phyloP scores from a whole-genome alignment of 1,139 yeast species.

The Magnusiomyces paraingens region DNA sequence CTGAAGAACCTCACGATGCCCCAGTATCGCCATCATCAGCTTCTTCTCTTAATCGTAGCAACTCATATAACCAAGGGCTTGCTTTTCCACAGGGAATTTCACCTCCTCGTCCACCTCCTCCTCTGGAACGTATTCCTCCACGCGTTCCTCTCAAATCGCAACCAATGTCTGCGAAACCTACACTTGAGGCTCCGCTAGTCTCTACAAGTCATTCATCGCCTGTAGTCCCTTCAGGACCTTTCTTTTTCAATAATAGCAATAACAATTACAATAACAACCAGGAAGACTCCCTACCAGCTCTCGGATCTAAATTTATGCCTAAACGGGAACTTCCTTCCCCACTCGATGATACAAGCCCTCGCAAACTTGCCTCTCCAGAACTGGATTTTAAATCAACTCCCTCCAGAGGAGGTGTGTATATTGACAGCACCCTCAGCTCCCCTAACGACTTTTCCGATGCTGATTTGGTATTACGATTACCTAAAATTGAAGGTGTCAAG shows the following conservation, averaged over 20 bases:
- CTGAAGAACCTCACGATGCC: conserved; percentile 9
- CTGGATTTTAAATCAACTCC: conserved; percentile 7
- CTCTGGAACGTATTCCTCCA: conserved; percentile 1
- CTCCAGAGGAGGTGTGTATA: conserved; percentile 15
- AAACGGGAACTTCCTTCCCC: too few relatives aligned
- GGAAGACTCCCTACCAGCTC: too few relatives aligned
- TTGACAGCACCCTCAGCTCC: conserved; percentile 6
- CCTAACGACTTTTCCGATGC: conserved; percentile 3
- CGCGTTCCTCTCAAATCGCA: conserved; percentile 10
- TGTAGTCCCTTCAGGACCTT: too few relatives aligned
- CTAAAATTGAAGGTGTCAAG: conserved; percentile 11
- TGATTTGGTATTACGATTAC: conserved; percentile 7
- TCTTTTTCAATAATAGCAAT: too few relatives aligned
- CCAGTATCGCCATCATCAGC: conserved; percentile 6
- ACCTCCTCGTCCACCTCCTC: conserved; percentile 9
- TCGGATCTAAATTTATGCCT: too few relatives aligned
- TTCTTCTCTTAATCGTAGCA: conserved; percentile 4
- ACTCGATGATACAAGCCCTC: too few relatives aligned
- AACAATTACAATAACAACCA: too few relatives aligned
- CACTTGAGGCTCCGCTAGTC: conserved; percentile 14
- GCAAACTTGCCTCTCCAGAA: too few relatives aligned
- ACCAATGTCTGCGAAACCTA: conserved; percentile 12
- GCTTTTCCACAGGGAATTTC: conserved; percentile 5
- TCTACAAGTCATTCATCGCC: background rate
- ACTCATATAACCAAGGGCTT: background rate